phyloP scores from a whole-genome alignment of 345 rosid genomes.

The Hypericum perforatum region DNA sequence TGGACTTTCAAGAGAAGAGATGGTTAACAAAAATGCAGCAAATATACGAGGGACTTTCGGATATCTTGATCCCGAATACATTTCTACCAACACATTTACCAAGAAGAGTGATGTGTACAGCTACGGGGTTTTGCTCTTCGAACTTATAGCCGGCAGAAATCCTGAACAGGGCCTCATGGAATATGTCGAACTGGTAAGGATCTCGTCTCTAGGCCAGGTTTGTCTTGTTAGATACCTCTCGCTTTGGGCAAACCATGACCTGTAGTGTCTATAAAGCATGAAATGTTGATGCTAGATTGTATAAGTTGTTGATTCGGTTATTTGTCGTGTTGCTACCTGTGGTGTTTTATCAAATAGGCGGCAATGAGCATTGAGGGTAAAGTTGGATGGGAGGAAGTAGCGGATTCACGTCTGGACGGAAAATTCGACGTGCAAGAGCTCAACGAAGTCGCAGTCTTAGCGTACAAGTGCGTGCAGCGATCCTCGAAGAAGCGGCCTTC shows the following conservation, averaged over 20 bases:
- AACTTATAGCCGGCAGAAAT: slow-evolving; percentile 87
- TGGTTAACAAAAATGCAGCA: slow-evolving; percentile 67
- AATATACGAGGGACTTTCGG: slow-evolving; percentile 89
- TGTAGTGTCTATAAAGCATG: too few relatives aligned
- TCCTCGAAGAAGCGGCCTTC: slow-evolving; percentile 72
- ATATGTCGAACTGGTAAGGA: slow-evolving; percentile 75
- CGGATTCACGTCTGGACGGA: slow-evolving; percentile 70
- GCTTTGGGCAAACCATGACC: too few relatives aligned
- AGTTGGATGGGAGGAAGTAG: slow-evolving; percentile 97
- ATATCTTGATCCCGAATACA: slow-evolving; percentile 94
- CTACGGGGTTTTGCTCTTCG: slow-evolving; percentile 90
- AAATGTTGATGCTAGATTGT: too few relatives aligned
- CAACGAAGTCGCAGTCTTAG: slow-evolving; percentile 78
- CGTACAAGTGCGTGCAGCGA: slow-evolving; percentile 73
- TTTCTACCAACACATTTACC: slow-evolving; percentile 70
- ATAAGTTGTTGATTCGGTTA: too few relatives aligned
- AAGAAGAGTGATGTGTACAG: slow-evolving; percentile 98
- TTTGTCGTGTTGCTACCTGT: too few relatives aligned
- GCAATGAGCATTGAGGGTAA: slow-evolving; percentile 81
- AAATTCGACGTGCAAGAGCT: slow-evolving; percentile 62
- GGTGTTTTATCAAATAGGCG: slow-evolving; percentile 42
- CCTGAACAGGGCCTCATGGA: slow-evolving; percentile 98
- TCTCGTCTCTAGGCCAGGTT: neutral
- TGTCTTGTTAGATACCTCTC: too few relatives aligned
- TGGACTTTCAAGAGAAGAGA: slow-evolving; percentile 96